Evolutionary conservation across 306 rosid species (phyloP).

Genomic region (Dalbergia oliveri): DNA sequence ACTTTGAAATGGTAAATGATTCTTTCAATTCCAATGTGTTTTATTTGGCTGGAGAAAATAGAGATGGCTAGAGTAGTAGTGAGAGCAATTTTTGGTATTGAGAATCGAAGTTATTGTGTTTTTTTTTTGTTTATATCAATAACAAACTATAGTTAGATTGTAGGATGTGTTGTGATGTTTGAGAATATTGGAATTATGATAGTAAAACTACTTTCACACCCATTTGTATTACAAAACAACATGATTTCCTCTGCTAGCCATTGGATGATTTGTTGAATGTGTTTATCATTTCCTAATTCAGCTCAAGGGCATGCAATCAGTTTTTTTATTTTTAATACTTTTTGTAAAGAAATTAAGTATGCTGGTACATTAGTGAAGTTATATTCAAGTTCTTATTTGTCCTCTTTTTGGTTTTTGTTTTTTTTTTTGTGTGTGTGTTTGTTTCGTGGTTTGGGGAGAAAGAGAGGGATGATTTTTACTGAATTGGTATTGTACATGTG

Average conservation of each 20-base stretch:
- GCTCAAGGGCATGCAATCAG: background rate
- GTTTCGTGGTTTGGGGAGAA: too few species aligned
- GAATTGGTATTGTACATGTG: background rate
- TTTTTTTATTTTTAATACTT: too few species aligned
- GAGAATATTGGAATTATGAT: slow-evolving; percentile 9
- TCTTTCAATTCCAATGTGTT: background rate
- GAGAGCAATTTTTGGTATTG: background rate
- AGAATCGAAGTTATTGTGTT: background rate
- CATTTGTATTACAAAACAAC: slow-evolving; percentile 8
- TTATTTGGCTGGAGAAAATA: background rate
- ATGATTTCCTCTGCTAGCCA: too few species aligned
- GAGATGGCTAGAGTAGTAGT: background rate
- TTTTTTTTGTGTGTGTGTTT: too few species aligned
- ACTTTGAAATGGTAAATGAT: background rate
- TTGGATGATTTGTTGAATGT: too few species aligned
- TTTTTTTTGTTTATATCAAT: background rate
- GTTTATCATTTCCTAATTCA: background rate
- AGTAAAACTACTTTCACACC: background rate
- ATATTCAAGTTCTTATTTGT: too few species aligned
- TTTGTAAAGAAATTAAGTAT: too few species aligned
- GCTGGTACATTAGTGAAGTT: too few species aligned
- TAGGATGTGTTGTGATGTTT: background rate
- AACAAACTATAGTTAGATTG: background rate
- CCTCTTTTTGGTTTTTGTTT: too few species aligned
- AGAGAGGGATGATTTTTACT: background rate